Evolutionary conservation across 805 yeast species (phyloP).

Genomic region (Candida sithepensis): DNA sequence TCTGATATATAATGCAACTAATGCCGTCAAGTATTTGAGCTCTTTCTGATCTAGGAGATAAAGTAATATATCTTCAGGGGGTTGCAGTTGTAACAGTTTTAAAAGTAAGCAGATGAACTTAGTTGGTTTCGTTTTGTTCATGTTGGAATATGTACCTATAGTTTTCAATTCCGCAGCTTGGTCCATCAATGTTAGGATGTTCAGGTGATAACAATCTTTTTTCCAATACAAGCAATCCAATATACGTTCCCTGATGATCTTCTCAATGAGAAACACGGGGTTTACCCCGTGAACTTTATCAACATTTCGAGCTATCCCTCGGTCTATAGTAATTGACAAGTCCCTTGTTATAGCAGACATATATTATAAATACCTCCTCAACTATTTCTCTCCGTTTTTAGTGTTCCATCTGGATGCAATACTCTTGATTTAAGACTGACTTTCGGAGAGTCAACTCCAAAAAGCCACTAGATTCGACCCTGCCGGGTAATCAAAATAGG

Average conservation of each 20-base stretch:
- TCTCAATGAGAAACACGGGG: conserved; percentile 51
- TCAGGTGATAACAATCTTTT: conserved; percentile 46
- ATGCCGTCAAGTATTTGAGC: conserved; percentile 73
- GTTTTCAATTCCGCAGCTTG: conserved; percentile 36
- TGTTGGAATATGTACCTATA: conserved; percentile 43
- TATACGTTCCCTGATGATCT: conserved; percentile 54
- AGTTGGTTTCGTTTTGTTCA: conserved; percentile 52
- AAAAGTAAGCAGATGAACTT: conserved; percentile 75
- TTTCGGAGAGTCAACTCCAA: no score
- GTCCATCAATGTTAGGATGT: conserved; percentile 43
- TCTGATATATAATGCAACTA: conserved; percentile 65
- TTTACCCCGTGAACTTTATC: conserved; percentile 40
- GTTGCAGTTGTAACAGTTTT: conserved; percentile 74
- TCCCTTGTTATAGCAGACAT: conserved; percentile 4
- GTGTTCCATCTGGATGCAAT: no score
- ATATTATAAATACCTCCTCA: no score
- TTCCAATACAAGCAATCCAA: conserved; percentile 58
- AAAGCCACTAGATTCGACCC: no score
- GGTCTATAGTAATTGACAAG: conserved; percentile 27
- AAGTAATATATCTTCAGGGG: conserved; percentile 52
- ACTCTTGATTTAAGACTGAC: no score
- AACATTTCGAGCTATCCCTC: conserved; percentile 32
- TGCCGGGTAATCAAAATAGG: not conserved
- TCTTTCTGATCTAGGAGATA: conserved; percentile 57
- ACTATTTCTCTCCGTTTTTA: no score